These are phyloP conservation scores for Sarcomyxa edulis DNA, from an alignment of 768 basidiomycete species.

Conservation along the genomic window DNA sequence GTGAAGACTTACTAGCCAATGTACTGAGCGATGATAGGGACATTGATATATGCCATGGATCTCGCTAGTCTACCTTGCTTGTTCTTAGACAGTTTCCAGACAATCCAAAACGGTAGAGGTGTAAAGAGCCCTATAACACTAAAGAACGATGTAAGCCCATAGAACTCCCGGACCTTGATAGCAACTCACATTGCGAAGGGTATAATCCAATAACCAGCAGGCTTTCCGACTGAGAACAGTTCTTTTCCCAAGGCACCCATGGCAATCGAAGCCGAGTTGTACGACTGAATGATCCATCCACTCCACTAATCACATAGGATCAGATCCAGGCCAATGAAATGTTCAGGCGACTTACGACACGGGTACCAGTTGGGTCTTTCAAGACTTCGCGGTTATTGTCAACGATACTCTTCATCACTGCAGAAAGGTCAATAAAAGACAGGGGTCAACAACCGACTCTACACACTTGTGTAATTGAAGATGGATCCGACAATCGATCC, in stretches of 20 bases:
- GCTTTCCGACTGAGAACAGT: slow-evolving; percentile 45
- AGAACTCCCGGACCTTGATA: background rate
- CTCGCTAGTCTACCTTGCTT: slow-evolving; percentile 25
- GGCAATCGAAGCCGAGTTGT: slow-evolving; percentile 50
- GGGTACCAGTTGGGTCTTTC: slow-evolving; percentile 42
- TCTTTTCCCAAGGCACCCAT: slow-evolving; percentile 51
- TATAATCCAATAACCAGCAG: slow-evolving; percentile 34
- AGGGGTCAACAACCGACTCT: background rate
- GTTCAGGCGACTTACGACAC: slow-evolving; percentile 26
- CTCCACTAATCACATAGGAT: slow-evolving; percentile 30
- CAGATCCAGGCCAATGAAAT: background rate
- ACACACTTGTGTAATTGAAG: slow-evolving; percentile 45
- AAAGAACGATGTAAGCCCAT: background rate
- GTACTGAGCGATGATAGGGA: slow-evolving; percentile 37
- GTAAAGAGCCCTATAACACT: slow-evolving; percentile 42
- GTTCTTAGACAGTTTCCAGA: slow-evolving; percentile 31
- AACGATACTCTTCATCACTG: slow-evolving; percentile 47
- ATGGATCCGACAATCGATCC: slow-evolving; percentile 47
- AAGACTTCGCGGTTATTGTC: slow-evolving; percentile 38
- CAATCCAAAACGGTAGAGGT: slow-evolving; percentile 44
- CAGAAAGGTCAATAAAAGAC: background rate
- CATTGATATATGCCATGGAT: slow-evolving; percentile 36
- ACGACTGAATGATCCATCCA: slow-evolving; percentile 47
- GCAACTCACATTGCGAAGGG: slow-evolving; percentile 38
- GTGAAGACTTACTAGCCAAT: slow-evolving; percentile 24